Conservation (phyloP, 2,329 filamentous ascomycete genomes). For the Boeremia lycopersici region DNA sequence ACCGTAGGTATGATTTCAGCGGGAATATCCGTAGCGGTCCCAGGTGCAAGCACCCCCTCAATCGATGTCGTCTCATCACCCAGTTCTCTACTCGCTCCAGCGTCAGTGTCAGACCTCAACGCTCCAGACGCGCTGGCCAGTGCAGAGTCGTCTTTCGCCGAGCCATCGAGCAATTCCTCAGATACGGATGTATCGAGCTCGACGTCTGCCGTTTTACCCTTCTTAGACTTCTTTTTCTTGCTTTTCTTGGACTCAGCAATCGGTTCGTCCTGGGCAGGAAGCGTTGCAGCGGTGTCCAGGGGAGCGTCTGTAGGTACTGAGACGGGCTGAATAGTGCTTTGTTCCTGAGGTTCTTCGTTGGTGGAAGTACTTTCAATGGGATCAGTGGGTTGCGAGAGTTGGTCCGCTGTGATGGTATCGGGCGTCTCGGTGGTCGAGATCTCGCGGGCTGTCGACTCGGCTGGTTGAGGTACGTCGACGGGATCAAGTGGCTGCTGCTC, state of each 20-base stretch:
- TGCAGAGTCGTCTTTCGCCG: no score
- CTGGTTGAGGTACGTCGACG: constrained; percentile 1
- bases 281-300: neutral
- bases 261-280: neutral
- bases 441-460: neutral
- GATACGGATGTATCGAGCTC: constrained; percentile 15
- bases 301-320: neutral
- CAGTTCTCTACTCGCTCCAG: no score
- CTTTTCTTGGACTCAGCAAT: constrained; percentile 23
- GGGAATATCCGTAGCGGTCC: no score
- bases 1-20: no score
- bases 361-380: neutral
- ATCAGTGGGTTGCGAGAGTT: neutral
- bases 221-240: constrained; percentile 35
- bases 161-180: neutral
- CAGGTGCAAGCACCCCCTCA: no score
- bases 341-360: neutral
- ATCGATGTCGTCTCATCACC: no score
- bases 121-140: no score
- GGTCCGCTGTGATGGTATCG: neutral
- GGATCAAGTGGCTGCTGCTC: no score
- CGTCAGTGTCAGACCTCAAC: no score
- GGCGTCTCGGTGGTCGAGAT: neutral
- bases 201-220: constrained; percentile 14
- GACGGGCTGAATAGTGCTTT: neutral